Percentiles rank a stretch among this genome's conserved stretches.
These are phyloP conservation scores for Cadophora gregata DNA, from an alignment of 2,329 filamentous ascomycete genomes.

Conservation along the genomic window DNA sequence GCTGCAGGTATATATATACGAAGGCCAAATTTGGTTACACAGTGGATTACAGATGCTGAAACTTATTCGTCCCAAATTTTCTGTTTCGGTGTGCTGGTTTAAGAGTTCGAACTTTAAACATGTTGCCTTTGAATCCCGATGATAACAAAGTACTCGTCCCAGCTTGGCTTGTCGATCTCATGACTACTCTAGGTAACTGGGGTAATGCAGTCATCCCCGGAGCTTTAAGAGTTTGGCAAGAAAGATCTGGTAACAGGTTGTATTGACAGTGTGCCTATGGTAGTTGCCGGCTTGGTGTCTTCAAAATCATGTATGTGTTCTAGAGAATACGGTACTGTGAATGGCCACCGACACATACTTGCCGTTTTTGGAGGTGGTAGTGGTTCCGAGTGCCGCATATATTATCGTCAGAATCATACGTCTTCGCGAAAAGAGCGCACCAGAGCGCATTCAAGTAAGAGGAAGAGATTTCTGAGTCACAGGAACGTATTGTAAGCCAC, in stretches of 20 bases:
- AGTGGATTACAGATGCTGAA: background rate
- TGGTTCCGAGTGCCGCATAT: no score
- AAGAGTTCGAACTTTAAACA: background rate
- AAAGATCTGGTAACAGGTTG: background rate
- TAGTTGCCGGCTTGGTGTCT: background rate
- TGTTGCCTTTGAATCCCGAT: background rate
- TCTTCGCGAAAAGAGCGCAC: no score
- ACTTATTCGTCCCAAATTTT: background rate
- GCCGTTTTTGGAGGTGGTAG: background rate
- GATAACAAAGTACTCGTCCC: background rate
- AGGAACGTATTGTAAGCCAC: background rate
- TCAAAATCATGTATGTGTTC: background rate
- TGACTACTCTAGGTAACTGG: background rate
- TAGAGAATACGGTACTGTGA: background rate
- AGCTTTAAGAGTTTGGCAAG: background rate
- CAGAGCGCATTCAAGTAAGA: no score
- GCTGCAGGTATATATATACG: background rate
- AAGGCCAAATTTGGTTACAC: background rate
- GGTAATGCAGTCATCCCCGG: background rate
- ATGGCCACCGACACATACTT: background rate
- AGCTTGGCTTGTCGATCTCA: constrained; percentile 7
- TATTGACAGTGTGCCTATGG: background rate
- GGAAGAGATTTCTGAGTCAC: no score
- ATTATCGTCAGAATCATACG: no score
- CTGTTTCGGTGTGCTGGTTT: background rate